Evolutionary conservation across 2,329 filamentous ascomycete genomes (phyloP), one percentile per base, ranked within the genome.

Genomic region (Trichoderma sp.): DNA sequence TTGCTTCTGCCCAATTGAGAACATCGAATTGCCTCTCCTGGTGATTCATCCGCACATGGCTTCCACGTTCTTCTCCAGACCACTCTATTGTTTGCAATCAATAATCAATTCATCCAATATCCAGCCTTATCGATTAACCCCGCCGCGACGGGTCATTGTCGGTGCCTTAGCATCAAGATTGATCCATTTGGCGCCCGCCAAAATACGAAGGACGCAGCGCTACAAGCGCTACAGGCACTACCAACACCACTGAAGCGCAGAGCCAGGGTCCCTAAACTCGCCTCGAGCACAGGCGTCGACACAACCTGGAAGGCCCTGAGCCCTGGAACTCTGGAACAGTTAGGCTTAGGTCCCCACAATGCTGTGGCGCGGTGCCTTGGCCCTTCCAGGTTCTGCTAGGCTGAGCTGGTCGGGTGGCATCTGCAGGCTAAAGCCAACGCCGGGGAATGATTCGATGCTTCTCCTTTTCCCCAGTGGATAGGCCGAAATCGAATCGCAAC

Each of bases 361-460:
- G 48, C 61, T 64, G 63, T 65, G 63, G 63, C 63, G 59, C 59
- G 52, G 59, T 53, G 39, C 42, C 53, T 48, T 60, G 57, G 57
- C 52, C 52, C 29, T 56, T 35, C n/a, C n/a, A n/a, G n/a, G n/a
- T n/a, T n/a, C 29, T 56, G 52, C 57, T 58, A 58, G 54, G 4
- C 54, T 15, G 1, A 12, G 58, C 58, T 65, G 56, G 56, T 60
- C 45, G 48, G 54, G 56, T 61, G 45, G 56, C 56, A 60, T 54
- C 56, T 61, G 56, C 56, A 53, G 57, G 57, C 56, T 67, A 61
- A 60, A 56, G 27, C 42, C 35, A 65, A 57, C 42, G 52, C 32
- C 52, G 63, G 50, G 63, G 39, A 67, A 67, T 67, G 58, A 67
- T 67, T 67, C 57, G 56, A 56, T 63, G 37, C 58, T 64, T 63